These are phyloP conservation scores for Colletotrichum sp. DNA, from an alignment of 2,329 filamentous ascomycete species.

Conservation along the genomic window DNA sequence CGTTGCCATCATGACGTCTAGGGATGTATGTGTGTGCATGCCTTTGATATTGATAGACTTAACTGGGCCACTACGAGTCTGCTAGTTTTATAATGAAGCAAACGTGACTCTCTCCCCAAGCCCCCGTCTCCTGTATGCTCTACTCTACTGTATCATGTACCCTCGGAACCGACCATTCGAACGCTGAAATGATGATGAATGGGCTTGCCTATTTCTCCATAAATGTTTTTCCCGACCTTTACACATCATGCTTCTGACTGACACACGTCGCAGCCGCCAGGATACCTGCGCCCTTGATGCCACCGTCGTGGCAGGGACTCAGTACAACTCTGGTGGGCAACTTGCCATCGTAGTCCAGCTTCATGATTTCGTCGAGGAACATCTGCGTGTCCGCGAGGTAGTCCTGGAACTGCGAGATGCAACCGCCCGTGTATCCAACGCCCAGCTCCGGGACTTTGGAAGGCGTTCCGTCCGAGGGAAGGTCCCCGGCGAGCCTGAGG, in stretches of 20 bases:
- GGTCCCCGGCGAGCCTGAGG: conserved; percentile 71
- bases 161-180: background rate
- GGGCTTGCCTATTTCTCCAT: background rate
- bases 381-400: conserved; percentile 73
- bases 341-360: conserved; percentile 38
- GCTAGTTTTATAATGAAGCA: background rate
- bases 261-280: conserved; percentile 54
- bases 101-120: background rate
- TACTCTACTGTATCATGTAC: background rate
- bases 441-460: conserved; percentile 59
- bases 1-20: background rate
- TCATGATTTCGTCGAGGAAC: conserved; percentile 65
- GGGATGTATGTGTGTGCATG: background rate
- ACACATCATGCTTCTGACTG: conserved; percentile 25
- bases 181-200: background rate
- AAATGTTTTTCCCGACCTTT: background rate
- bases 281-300: conserved; percentile 66
- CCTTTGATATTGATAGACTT: background rate
- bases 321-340: conserved; percentile 50
- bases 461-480: conserved; percentile 40
- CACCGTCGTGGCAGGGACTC: conserved; percentile 65
- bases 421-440: conserved; percentile 81
- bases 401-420: conserved; percentile 80
- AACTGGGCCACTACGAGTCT: background rate
- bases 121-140: background rate